A percentile compares a stretch with the other conserved stretches of the same genome.
Evolutionary conservation across 306 rosid genomes (phyloP).

Genomic region (Urtica urens): DNA sequence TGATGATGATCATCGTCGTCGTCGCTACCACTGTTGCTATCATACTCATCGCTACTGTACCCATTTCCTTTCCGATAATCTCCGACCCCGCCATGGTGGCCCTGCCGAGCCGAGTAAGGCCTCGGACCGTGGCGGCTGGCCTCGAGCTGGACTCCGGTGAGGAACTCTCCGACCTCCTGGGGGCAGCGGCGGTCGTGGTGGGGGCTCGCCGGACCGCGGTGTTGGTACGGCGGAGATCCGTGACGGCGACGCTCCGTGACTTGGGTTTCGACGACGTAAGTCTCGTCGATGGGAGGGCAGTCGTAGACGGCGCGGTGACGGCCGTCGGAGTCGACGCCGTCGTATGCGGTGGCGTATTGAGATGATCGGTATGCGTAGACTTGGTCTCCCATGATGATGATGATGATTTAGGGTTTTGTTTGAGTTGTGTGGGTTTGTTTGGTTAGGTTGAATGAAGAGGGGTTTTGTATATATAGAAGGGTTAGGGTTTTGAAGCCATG

Average conservation of each 20-base stretch:
- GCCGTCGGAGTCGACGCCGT: not conserved
- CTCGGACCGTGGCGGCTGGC: not conserved
- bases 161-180: not conserved
- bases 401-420: not conserved
- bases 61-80: not conserved
- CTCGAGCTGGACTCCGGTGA: constrained; percentile 8
- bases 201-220: not conserved
- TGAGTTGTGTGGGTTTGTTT: not conserved
- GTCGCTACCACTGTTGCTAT: constrained; percentile 5
- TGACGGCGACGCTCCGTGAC: not conserved
- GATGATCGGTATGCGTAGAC: not conserved
- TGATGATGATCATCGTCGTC: not conserved
- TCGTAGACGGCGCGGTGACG: not conserved
- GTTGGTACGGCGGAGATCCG: constrained; percentile 1
- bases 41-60: not conserved
- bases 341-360: not conserved
- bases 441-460: not conserved
- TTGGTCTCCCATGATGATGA: not conserved
- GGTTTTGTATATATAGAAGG: not conserved
- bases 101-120: not conserved
- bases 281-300: not conserved
- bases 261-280: constrained; percentile 1
- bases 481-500: too few relatives aligned
- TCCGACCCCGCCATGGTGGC: not conserved
- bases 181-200: not conserved